Conservation (phyloP, 257 asterid species). For the Gentiana straminea region DNA sequence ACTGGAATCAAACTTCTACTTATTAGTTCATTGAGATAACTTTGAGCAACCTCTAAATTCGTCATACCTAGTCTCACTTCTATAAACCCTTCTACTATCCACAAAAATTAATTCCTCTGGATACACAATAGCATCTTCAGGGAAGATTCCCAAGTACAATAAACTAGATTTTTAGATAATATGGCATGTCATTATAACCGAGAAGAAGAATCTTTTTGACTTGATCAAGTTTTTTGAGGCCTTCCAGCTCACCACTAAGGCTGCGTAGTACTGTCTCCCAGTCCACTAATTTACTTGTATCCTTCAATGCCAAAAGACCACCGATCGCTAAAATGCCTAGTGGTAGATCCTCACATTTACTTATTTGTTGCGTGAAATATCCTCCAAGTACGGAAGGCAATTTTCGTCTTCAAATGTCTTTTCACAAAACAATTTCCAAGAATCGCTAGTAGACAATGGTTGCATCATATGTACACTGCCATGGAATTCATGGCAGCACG, state of each 20-base stretch:
- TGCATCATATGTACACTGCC: slow-evolving; percentile 11
- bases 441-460: slow-evolving; percentile 4
- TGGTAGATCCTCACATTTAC: slow-evolving; percentile 12
- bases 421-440: slow-evolving; percentile 2
- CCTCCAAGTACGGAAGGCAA: slow-evolving; percentile 13
- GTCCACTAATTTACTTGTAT: not conserved
- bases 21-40: slow-evolving; percentile 2
- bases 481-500: slow-evolving; percentile 1
- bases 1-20: slow-evolving; percentile 5
- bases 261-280: slow-evolving; percentile 1
- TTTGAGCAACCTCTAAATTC: slow-evolving; percentile 3
- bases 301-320: not conserved
- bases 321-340: not conserved
- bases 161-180: not conserved
- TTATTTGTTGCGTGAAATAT: slow-evolving; percentile 3
- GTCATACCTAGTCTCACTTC: not conserved
- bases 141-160: slow-evolving; percentile 1
- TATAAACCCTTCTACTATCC: slow-evolving; percentile 7
- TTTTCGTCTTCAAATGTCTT: slow-evolving; percentile 12
- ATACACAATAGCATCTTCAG: slow-evolving; percentile 2
- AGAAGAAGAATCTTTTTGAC: slow-evolving; percentile 1
- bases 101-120: not conserved
- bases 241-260: slow-evolving; percentile 2
- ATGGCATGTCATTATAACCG: slow-evolving; percentile 4
- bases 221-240: not conserved